These are phyloP conservation scores for Warburgia ugandensis DNA, from an alignment of 164 flowering plant genomes.

Conservation along the genomic window DNA sequence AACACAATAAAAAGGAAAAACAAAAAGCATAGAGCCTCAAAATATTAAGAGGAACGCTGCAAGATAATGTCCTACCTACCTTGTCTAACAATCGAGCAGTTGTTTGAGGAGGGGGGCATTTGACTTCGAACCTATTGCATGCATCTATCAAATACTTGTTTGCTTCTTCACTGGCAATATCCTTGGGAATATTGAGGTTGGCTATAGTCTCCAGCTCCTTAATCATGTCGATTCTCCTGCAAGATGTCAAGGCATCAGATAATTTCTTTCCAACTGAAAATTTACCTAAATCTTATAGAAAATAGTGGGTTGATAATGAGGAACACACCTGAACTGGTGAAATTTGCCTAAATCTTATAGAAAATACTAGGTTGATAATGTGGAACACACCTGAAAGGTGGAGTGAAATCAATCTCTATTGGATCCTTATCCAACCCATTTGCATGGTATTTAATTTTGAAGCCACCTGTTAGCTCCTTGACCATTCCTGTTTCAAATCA, in stretches of 20 bases:
- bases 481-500: conserved; percentile 65
- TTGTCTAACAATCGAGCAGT: conserved; percentile 86
- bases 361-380: background rate
- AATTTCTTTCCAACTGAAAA: background rate
- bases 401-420: conserved; percentile 94
- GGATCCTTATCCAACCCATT: conserved; percentile 81
- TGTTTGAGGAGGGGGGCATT: conserved; percentile 93
- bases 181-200: conserved; percentile 70
- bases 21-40: no score
- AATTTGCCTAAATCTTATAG: no score
- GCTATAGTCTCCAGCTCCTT: conserved; percentile 77
- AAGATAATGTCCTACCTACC: conserved; percentile 24
- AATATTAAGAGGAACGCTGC: background rate
- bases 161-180: conserved; percentile 68
- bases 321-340: no score
- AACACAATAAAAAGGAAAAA: background rate
- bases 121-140: conserved; percentile 63
- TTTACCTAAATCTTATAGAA: no score
- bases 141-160: conserved; percentile 69
- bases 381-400: conserved; percentile 77
- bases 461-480: conserved; percentile 82
- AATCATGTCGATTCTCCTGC: conserved; percentile 88
- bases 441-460: conserved; percentile 72
- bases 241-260: conserved; percentile 11
- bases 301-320: no score